Conservation (phyloP, 805 yeast species). For the Candida chilensis region DNA sequence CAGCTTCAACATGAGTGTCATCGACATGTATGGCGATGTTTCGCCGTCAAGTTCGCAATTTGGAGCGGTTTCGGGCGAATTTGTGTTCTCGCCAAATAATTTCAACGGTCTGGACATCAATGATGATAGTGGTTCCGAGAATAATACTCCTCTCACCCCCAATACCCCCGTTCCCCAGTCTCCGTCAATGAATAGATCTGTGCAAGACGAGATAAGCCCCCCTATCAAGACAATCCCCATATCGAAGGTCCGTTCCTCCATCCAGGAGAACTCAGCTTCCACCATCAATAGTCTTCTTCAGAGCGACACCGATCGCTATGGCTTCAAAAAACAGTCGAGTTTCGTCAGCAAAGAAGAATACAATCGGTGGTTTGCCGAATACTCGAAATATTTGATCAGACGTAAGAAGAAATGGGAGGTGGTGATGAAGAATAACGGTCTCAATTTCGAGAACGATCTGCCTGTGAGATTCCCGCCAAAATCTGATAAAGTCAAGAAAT, state of each 20-base stretch:
- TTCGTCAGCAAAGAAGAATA: slow-evolving; percentile 47
- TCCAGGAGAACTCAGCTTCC: not conserved
- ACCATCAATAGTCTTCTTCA: slow-evolving; percentile 1
- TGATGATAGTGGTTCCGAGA: too few relatives aligned
- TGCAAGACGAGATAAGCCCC: too few relatives aligned
- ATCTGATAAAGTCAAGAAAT: slow-evolving; percentile 70
- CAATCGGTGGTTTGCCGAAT: slow-evolving; percentile 67
- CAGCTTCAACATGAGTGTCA: slow-evolving; percentile 20
- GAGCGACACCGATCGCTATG: slow-evolving; percentile 60
- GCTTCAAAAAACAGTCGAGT: slow-evolving; percentile 64
- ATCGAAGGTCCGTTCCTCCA: not conserved
- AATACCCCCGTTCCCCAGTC: too few relatives aligned
- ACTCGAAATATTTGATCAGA: slow-evolving; percentile 51
- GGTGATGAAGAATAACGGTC: slow-evolving; percentile 60
- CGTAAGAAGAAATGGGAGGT: slow-evolving; percentile 73
- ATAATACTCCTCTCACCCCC: too few relatives aligned
- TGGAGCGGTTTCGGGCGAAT: too few relatives aligned
- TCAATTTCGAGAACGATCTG: slow-evolving; percentile 28
- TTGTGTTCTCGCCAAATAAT: too few relatives aligned
- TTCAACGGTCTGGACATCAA: too few relatives aligned
- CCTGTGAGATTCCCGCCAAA: slow-evolving; percentile 71
- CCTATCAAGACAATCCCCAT: too few relatives aligned
- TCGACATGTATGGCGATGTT: slow-evolving; percentile 24
- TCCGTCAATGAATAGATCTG: too few relatives aligned
- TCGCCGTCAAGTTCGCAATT: too few relatives aligned